phyloP scores from a whole-genome alignment of 129 eudicot species.

The Flaveria trinervia region DNA sequence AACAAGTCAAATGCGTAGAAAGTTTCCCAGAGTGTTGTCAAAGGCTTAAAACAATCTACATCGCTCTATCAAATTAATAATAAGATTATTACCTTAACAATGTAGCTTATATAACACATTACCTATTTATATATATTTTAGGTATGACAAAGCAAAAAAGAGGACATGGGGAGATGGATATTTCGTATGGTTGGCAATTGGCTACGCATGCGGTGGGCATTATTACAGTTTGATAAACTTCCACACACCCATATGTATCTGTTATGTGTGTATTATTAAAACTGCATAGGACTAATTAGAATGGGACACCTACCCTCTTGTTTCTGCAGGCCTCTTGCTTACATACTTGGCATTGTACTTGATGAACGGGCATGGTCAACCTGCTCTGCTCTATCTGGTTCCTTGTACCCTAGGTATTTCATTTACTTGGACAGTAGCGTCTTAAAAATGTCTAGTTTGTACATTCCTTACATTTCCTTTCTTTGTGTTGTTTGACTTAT shows the following conservation, averaged over 20 bases:
- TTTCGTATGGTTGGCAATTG: slow-evolving; percentile 72
- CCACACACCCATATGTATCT: not conserved
- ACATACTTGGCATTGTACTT: slow-evolving; percentile 76
- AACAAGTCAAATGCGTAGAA: not conserved
- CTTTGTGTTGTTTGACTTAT: not conserved
- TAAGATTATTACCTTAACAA: not conserved
- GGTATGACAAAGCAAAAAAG: slow-evolving; percentile 77
- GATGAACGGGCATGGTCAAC: slow-evolving; percentile 97
- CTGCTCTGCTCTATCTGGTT: slow-evolving; percentile 91
- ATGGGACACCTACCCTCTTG: not conserved
- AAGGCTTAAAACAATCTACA: not conserved
- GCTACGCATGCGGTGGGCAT: slow-evolving; percentile 80
- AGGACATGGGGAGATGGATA: slow-evolving; percentile 60
- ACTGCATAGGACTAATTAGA: slow-evolving; percentile 11
- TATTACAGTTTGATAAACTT: slow-evolving; percentile 25
- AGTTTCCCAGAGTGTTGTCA: not conserved
- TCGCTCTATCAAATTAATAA: not conserved
- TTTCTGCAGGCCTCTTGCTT: slow-evolving; percentile 56
- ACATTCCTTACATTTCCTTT: not conserved
- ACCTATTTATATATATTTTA: slow-evolving; percentile 34
- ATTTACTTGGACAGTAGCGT: not conserved
- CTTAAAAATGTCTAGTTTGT: not conserved
- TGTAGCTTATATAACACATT: not conserved
- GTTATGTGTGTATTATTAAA: not conserved
- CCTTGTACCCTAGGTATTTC: slow-evolving; percentile 85